A percentile compares a stretch with the other conserved stretches of the same genome.
Conservation (phyloP, 192 early-diverging fungal species). For the Linnemannia schmuckeri region DNA sequence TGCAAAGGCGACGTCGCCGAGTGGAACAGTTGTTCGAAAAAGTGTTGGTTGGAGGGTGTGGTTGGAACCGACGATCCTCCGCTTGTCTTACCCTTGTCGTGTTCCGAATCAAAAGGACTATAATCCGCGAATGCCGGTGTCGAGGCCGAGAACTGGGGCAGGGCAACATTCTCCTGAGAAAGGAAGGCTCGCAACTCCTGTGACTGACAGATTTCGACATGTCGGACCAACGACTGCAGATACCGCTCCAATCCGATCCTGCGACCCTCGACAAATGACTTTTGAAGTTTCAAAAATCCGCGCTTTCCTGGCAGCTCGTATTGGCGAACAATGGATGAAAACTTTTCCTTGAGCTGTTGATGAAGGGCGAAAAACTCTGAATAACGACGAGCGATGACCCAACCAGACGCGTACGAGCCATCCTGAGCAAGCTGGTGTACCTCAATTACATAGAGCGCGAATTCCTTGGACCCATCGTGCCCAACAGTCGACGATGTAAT, state of each 20-base stretch:
- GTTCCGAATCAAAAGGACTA: constrained; percentile 12
- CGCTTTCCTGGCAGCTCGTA: constrained; percentile 84
- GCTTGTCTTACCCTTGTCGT: constrained; percentile 1
- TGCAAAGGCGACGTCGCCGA: constrained; percentile 30
- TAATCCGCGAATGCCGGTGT: not conserved
- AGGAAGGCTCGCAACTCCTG: constrained; percentile 79
- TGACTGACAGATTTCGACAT: constrained; percentile 70
- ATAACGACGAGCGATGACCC: constrained; percentile 85
- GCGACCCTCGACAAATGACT: constrained; percentile 78
- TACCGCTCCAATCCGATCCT: constrained; percentile 78
- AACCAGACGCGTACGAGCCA: constrained; percentile 71
- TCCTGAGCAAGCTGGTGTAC: constrained; percentile 70
- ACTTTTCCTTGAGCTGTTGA: constrained; percentile 69
- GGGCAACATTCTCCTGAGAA: constrained; percentile 68
- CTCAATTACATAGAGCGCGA: constrained; percentile 77
- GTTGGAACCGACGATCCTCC: not conserved
- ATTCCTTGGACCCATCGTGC: constrained; percentile 65
- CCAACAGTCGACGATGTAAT: constrained; percentile 67
- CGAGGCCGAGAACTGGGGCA: constrained; percentile 45
- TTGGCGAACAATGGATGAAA: constrained; percentile 66
- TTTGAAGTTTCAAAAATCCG: constrained; percentile 74
- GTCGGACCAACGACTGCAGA: constrained; percentile 69
- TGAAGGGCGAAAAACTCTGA: constrained; percentile 91
- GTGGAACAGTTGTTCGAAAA: constrained; percentile 49
- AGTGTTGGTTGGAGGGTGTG: constrained; percentile 19